Evolutionary conservation across 2,329 filamentous ascomycete species (phyloP).

Genomic region (Tolypocladium ovalisporum): DNA sequence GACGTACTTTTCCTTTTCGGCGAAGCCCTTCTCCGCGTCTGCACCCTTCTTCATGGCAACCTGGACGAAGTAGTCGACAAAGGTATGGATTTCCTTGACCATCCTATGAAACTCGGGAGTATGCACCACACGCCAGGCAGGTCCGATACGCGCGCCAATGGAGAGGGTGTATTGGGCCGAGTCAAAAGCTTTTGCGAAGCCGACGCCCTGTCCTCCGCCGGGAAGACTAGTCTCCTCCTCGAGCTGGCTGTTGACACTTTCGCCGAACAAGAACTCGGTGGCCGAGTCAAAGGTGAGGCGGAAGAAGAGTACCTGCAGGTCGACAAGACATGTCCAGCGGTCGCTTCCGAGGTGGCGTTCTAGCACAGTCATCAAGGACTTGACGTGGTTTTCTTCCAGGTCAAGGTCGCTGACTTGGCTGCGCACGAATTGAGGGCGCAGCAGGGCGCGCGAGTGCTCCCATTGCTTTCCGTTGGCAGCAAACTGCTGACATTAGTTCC

Average conservation of each 20-base stretch:
- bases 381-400: conserved; percentile 26
- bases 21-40: conserved; percentile 1
- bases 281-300: conserved; percentile 36
- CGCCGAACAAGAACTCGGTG: conserved; percentile 51
- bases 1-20: conserved; percentile 13
- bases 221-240: conserved; percentile 8
- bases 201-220: conserved; percentile 12
- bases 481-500: conserved; percentile 10
- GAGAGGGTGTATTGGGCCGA: conserved; percentile 30
- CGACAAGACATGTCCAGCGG: conserved; percentile 22
- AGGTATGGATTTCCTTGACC: conserved; percentile 54
- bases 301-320: conserved; percentile 37
- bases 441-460: conserved; percentile 24
- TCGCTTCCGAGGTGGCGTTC: conserved; percentile 15
- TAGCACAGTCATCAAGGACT: conserved; percentile 17
- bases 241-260: conserved; percentile 34
- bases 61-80: conserved; percentile 59
- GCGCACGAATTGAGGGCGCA: conserved; percentile 28
- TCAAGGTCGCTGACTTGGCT: conserved; percentile 32
- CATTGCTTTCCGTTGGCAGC: conserved; percentile 23
- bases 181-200: conserved; percentile 22
- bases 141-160: conserved; percentile 38
- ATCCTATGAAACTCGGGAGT: conserved; percentile 51
- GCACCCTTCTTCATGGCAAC: conserved; percentile 29
- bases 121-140: conserved; percentile 32